phyloP scores from a whole-genome alignment of 208 protist genomes.

The Porcisia hertigi region DNA sequence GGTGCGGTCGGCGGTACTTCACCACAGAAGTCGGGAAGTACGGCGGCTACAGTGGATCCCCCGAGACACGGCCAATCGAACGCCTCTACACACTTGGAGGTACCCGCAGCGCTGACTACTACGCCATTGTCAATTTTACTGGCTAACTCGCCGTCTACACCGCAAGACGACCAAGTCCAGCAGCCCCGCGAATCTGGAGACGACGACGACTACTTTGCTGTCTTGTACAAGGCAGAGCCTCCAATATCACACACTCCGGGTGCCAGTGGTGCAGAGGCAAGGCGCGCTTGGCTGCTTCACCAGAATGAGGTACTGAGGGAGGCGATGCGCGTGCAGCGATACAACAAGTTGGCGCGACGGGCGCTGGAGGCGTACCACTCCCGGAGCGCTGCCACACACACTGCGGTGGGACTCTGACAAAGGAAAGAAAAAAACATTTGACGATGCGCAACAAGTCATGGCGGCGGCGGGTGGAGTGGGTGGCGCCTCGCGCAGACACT shows the following conservation, averaged over 20 bases:
- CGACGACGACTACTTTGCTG: slow-evolving; percentile 2
- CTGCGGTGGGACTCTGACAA: slow-evolving; percentile 4
- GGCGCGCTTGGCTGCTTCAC: slow-evolving; percentile 34
- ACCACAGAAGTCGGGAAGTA: background rate
- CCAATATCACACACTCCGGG: background rate
- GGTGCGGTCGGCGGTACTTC: background rate
- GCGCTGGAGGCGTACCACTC: slow-evolving; percentile 48
- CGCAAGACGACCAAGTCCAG: background rate
- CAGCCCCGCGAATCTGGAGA: background rate
- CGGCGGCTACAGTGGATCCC: background rate
- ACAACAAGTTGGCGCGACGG: slow-evolving; percentile 50
- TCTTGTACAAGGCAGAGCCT: slow-evolving; percentile 1
- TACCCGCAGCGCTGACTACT: background rate
- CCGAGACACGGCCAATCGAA: background rate
- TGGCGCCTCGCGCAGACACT: too few relatives aligned
- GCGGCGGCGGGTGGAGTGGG: too few relatives aligned
- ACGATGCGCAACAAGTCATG: too few relatives aligned
- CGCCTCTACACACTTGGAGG: slow-evolving; percentile 1
- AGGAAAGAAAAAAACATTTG: background rate
- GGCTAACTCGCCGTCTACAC: background rate
- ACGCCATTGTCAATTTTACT: background rate
- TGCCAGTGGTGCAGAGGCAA: slow-evolving; percentile 3
- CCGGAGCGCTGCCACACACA: slow-evolving; percentile 3
- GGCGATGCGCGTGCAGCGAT: slow-evolving; percentile 59
- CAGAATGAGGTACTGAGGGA: slow-evolving; percentile 60